Conservation (phyloP, 129 eudicot genomes). For the Ambrosia trifida region DNA sequence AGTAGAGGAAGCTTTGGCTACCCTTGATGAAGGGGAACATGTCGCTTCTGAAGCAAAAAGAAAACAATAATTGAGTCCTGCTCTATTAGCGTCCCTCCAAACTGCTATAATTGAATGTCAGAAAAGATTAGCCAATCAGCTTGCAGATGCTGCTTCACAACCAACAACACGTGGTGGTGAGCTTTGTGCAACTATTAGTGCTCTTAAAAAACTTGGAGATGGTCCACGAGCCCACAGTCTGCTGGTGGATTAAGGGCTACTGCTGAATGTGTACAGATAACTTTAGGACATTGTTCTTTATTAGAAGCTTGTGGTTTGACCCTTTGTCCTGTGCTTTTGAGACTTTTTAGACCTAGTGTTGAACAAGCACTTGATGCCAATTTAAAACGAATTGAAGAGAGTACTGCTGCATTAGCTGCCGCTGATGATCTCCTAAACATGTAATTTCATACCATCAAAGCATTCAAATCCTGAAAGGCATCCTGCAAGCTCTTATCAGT, state of each 20-base stretch:
- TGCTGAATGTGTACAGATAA: constrained; percentile 97
- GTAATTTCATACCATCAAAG: no score
- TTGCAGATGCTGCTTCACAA: constrained; percentile 97
- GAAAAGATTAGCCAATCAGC: constrained; percentile 94
- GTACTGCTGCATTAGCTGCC: constrained; percentile 97
- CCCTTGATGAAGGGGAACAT: constrained; percentile 86
- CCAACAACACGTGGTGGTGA: constrained; percentile 94
- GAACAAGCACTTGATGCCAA: constrained; percentile 98
- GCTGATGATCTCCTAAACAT: no score
- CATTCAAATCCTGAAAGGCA: no score
- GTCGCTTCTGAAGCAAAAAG: constrained; percentile 75
- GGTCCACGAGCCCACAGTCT: constrained; percentile 94
- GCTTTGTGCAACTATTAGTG: constrained; percentile 89
- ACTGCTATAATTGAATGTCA: constrained; percentile 63
- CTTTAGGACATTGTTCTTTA: constrained; percentile 93
- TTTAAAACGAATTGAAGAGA: constrained; percentile 90
- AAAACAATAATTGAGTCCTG: constrained; percentile 48
- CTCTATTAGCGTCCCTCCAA: constrained; percentile 52
- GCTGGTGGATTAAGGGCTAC: constrained; percentile 98
- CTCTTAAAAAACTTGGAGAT: constrained; percentile 92
- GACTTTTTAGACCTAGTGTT: constrained; percentile 91
- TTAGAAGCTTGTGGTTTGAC: constrained; percentile 90
- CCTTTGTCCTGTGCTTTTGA: constrained; percentile 89
- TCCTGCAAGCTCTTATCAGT: no score
- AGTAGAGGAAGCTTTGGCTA: constrained; percentile 83